Evolutionary conservation across 345 rosid genomes (phyloP).

Genomic region (Garcia nutans): DNA sequence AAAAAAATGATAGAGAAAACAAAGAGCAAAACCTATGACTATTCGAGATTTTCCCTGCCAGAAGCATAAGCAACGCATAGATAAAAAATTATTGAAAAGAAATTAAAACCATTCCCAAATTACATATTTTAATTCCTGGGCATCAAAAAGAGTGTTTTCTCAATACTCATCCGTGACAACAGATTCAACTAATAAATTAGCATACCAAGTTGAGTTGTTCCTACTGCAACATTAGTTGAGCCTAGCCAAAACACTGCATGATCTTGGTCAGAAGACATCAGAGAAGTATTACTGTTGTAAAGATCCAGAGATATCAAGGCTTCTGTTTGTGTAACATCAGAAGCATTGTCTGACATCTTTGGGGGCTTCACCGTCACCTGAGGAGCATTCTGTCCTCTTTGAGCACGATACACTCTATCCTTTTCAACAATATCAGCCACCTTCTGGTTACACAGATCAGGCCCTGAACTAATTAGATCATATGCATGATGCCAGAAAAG

Average conservation of each 20-base stretch:
- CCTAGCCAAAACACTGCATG: constrained; percentile 58
- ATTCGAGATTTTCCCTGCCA: not conserved
- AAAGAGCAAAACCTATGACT: no score
- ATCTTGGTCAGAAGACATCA: constrained; percentile 32
- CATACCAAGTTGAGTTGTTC: constrained; percentile 55
- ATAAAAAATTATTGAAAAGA: not conserved
- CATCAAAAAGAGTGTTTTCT: not conserved
- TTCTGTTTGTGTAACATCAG: constrained; percentile 21
- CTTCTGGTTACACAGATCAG: constrained; percentile 74
- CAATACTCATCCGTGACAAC: not conserved
- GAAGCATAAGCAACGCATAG: not conserved
- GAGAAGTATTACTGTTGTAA: constrained; percentile 21
- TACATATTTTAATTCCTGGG: not conserved
- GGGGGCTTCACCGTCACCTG: constrained; percentile 49
- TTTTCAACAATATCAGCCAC: constrained; percentile 86
- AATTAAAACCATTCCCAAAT: not conserved
- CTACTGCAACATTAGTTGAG: constrained; percentile 64
- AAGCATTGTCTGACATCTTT: constrained; percentile 20
- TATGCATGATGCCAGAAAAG: constrained; percentile 74
- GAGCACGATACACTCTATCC: constrained; percentile 73
- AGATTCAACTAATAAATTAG: not conserved
- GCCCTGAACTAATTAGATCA: constrained; percentile 67
- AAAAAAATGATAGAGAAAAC: not conserved
- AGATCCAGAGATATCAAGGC: constrained; percentile 20
- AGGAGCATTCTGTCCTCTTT: constrained; percentile 71